Evolutionary conservation across 2,329 filamentous ascomycete genomes (phyloP).

Genomic region (Neofusicoccum sp.): DNA sequence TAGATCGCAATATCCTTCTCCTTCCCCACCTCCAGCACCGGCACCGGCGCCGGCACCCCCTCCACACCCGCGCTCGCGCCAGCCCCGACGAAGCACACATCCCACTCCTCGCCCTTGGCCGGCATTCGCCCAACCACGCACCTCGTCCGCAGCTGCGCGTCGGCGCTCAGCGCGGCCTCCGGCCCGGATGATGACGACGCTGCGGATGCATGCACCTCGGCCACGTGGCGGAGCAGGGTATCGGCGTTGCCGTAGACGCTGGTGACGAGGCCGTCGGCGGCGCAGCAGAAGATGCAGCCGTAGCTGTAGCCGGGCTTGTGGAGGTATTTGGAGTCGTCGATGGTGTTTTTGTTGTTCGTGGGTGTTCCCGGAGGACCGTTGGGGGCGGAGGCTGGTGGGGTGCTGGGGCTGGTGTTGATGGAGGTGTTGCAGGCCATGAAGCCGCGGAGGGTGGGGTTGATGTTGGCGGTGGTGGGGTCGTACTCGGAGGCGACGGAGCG

Average conservation of each 20-base stretch:
- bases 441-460: background rate
- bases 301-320: constrained; percentile 22
- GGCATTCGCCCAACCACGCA: constrained; percentile 38
- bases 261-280: constrained; percentile 30
- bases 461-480: background rate
- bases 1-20: background rate
- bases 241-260: constrained; percentile 38
- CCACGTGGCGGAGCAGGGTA: constrained; percentile 40
- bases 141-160: constrained; percentile 29
- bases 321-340: background rate
- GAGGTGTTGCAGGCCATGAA: constrained; percentile 22
- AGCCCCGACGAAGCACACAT: constrained; percentile 24
- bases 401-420: constrained; percentile 16
- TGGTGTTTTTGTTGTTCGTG: background rate
- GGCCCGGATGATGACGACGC: constrained; percentile 15
- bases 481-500: background rate
- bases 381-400: background rate
- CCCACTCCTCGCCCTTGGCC: constrained; percentile 33
- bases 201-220: constrained; percentile 32
- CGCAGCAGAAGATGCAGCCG: constrained; percentile 37
- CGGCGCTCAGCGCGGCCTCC: constrained; percentile 24
- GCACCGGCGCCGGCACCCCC: no score
- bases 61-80: no score
- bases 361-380: background rate
- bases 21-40: no score